Evolutionary conservation across 148 eudicot species (phyloP).

Genomic region (Polygonum aviculare): DNA sequence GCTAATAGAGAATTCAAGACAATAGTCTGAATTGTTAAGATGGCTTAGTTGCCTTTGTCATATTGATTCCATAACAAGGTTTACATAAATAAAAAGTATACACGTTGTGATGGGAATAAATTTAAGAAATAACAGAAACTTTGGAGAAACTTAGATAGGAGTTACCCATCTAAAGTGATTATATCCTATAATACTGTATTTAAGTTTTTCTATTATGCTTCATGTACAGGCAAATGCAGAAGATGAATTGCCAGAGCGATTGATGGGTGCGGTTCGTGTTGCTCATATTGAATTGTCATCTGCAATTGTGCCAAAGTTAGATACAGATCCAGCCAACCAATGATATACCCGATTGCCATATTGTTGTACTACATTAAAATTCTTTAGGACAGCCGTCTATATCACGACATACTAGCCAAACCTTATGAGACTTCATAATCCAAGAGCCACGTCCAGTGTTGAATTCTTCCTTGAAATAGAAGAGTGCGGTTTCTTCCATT

Average conservation of each 20-base stretch:
- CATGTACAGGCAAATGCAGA: conserved; percentile 52
- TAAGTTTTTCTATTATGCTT: not conserved
- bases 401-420: conserved; percentile 5
- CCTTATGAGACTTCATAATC: not conserved
- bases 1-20: no score
- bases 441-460: not conserved
- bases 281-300: conserved; percentile 83
- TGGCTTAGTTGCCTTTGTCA: not conserved
- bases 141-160: not conserved
- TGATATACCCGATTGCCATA: conserved; percentile 8
- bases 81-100: not conserved
- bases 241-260: conserved; percentile 86
- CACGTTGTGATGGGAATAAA: not conserved
- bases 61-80: not conserved
- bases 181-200: not conserved
- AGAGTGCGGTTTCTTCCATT: not conserved
- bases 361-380: not conserved
- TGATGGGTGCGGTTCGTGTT: conserved; percentile 84
- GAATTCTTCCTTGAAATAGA: not conserved
- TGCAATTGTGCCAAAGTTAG: conserved; percentile 75
- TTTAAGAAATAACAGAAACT: not conserved
- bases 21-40: not conserved
- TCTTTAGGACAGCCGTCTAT: not conserved
- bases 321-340: conserved; percentile 36
- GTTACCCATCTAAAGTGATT: not conserved